Evolutionary conservation across 371 early-diverging fungal genomes (phyloP).

Genomic region (Catenaria anguillulae): DNA sequence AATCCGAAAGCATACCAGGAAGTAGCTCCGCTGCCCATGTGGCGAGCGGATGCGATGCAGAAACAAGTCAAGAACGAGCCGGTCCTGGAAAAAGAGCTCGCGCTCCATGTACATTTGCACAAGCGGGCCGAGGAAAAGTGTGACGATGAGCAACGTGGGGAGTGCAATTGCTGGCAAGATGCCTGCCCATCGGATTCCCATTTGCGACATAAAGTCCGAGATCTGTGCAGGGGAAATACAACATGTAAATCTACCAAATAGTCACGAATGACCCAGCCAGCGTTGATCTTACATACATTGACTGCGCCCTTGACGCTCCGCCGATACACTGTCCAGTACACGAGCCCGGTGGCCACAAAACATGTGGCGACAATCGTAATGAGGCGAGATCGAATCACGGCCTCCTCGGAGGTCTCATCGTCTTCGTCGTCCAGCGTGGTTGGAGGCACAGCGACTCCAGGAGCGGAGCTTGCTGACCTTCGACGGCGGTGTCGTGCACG

Average conservation of each 20-base stretch:
- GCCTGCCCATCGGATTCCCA: background rate
- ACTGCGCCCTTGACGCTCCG: no score
- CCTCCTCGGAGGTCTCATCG: constrained; percentile 5
- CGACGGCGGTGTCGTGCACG: background rate
- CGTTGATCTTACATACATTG: no score
- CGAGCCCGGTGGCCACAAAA: constrained; percentile 4
- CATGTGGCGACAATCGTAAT: constrained; percentile 10
- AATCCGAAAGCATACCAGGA: background rate
- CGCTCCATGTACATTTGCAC: constrained; percentile 2
- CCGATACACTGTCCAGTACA: background rate
- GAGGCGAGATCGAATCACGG: constrained; percentile 10
- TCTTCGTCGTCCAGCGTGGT: no score
- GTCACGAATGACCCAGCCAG: no score
- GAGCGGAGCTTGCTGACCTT: no score
- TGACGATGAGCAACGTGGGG: background rate
- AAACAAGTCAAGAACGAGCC: background rate
- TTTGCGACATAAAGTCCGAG: background rate
- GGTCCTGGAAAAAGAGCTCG: background rate
- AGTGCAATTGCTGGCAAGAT: background rate
- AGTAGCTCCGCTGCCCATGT: background rate
- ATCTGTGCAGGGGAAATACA: no score
- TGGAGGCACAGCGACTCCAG: no score
- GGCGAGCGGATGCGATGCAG: background rate
- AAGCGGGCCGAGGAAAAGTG: constrained; percentile 19
- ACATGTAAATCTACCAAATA: no score